These are phyloP conservation scores for Apostasia shenzhenica DNA, from an alignment of 106 monocot genomes.

Conservation along the genomic window DNA sequence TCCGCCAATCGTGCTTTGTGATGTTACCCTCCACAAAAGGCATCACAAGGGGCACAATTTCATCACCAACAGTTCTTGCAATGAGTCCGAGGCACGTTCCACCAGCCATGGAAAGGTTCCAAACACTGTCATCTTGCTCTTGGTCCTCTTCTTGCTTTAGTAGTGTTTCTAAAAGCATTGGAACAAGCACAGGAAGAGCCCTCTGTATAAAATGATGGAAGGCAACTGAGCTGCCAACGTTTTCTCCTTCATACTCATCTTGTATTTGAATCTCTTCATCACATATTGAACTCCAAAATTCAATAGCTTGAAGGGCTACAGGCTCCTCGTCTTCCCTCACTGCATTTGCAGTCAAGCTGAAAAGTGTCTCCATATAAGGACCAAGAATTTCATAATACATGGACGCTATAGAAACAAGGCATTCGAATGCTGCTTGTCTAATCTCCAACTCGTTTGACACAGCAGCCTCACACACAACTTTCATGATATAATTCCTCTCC, in stretches of 20 bases:
- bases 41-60: conserved; percentile 78
- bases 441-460: conserved; percentile 48
- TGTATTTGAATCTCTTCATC: conserved; percentile 74
- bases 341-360: conserved; percentile 62
- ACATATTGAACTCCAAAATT: conserved; percentile 90
- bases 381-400: conserved; percentile 59
- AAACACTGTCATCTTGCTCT: conserved; percentile 64
- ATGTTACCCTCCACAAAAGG: conserved; percentile 75
- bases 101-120: conserved; percentile 92
- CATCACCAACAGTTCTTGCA: conserved; percentile 73
- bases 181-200: conserved; percentile 64
- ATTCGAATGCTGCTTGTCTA: conserved; percentile 70
- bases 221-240: conserved; percentile 22
- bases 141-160: conserved; percentile 87
- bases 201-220: conserved; percentile 49
- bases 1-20: conserved; percentile 48
- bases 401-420: conserved; percentile 68
- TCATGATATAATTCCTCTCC: conserved; percentile 78
- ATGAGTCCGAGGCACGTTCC: conserved; percentile 82
- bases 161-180: conserved; percentile 66
- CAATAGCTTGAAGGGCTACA: conserved; percentile 82
- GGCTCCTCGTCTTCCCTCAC: conserved; percentile 67
- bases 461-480: conserved; percentile 70
- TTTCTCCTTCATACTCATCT: conserved; percentile 46
- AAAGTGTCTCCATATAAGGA: conserved; percentile 62